Evolutionary conservation across 305 asterid genomes (phyloP).

Genomic region (Fraxinus sp.): DNA sequence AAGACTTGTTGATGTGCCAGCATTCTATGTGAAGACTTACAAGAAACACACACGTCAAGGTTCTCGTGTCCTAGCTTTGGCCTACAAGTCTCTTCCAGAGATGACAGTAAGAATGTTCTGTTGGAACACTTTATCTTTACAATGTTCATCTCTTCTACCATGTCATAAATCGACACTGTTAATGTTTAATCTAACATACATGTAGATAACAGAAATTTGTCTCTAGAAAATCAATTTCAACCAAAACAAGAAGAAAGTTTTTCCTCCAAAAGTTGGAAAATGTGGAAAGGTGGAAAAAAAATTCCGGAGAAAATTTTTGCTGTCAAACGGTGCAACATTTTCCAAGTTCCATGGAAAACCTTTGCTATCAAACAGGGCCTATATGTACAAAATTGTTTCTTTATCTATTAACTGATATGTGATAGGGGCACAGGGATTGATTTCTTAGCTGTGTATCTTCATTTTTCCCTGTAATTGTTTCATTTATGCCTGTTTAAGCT

Average conservation of each 20-base stretch:
- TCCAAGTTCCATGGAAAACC: no score
- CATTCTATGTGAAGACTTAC: conserved; percentile 66
- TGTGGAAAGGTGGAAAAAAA: no score
- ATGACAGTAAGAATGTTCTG: conserved; percentile 71
- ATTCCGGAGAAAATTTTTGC: no score
- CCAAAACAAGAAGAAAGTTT: no score
- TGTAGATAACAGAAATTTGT: conserved; percentile 6
- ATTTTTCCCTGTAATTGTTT: background rate
- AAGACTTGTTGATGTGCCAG: conserved; percentile 82
- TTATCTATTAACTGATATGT: background rate
- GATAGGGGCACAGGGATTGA: background rate
- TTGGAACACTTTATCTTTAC: background rate
- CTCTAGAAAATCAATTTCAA: background rate
- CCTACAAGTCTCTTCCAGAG: conserved; percentile 86
- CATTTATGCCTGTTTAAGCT: conserved; percentile 18
- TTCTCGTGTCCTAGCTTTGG: conserved; percentile 95
- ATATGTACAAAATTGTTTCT: background rate
- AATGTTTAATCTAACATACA: background rate
- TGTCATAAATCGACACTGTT: background rate
- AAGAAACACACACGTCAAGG: conserved; percentile 97
- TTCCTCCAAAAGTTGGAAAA: no score
- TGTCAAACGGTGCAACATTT: no score
- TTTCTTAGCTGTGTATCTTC: conserved; percentile 3
- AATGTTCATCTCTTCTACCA: background rate
- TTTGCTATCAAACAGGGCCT: no score